phyloP scores from a whole-genome alignment of 2,329 filamentous ascomycete genomes.

The Paracoccidioides lutzii region DNA sequence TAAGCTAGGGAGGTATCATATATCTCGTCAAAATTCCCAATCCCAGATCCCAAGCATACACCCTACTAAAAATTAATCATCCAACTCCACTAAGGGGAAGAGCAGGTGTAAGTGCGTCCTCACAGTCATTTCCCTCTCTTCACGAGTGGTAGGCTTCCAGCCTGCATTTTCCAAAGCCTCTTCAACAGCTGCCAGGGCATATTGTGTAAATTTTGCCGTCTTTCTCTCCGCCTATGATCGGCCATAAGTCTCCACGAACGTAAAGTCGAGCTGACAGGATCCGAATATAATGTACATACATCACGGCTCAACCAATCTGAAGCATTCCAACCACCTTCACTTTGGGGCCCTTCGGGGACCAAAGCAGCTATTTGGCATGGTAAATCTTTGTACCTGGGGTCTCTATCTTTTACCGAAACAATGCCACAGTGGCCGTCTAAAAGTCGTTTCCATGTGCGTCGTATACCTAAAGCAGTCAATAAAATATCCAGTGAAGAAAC shows the following conservation, averaged over 20 bases:
- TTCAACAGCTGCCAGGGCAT: slow-evolving; percentile 71
- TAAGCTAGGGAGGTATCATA: slow-evolving; percentile 72
- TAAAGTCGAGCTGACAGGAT: no score
- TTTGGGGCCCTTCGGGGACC: slow-evolving; percentile 49
- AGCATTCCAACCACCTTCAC: slow-evolving; percentile 32
- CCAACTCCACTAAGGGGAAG: slow-evolving; percentile 1
- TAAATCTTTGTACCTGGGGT: slow-evolving; percentile 54
- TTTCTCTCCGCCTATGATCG: slow-evolving; percentile 49
- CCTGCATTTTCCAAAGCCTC: slow-evolving; percentile 76
- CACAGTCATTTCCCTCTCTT: slow-evolving; percentile 59
- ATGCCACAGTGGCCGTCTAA: slow-evolving; percentile 71
- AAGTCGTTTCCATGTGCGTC: slow-evolving; percentile 67
- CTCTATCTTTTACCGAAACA: slow-evolving; percentile 53
- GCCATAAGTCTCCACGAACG: slow-evolving; percentile 4
- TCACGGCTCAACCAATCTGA: slow-evolving; percentile 33
- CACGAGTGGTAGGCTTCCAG: slow-evolving; percentile 51
- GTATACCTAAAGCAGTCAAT: slow-evolving; percentile 40
- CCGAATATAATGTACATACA: slow-evolving; percentile 17
- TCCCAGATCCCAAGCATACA: slow-evolving; percentile 86
- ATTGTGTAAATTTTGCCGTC: slow-evolving; percentile 87
- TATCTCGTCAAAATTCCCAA: slow-evolving; percentile 84
- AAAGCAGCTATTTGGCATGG: slow-evolving; percentile 77
- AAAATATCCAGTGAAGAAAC: background rate
- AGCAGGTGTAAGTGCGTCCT: slow-evolving; percentile 7
- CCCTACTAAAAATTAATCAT: slow-evolving; percentile 38